Base-by-base conservation (phyloP, 345 rosid species). In the Gossypium sturtianum region DNA sequence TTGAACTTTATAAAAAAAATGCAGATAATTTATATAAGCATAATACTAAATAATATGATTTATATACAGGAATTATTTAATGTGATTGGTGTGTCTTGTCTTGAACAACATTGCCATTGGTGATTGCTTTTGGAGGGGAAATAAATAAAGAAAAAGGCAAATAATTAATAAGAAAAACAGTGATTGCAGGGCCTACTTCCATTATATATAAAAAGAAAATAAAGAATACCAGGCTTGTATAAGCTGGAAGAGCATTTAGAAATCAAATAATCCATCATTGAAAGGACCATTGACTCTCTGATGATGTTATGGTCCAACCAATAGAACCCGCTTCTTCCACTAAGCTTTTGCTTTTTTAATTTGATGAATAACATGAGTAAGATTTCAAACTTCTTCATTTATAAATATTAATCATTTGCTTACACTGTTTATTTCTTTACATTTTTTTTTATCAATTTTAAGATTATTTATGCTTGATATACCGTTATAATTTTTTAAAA, bases 41-140 rank as follows among this genome's bases (percentile, higher is more conserved):
- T 51, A 34, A 34, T 34, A 34, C 41, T 34, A 51, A 13, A 51
- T 4, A 51, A 15, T 5, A 49, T 49, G 58, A 25, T 22, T 66
- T 66, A 22, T 38, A 66, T 9, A 29, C 4, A 1, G 7, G 43
- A 22, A 45, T 66, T 47, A 23, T 66, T 47, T 47, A 47, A 66
- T 66, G 56, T 47, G 71, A 66, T 66, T 66, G 71, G 71, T 47
- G 23, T 22, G n/a, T 66, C 56, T 23, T n/a, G 16, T 41, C 69
- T 38, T n/a, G 16, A 64, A 43, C 71, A 47, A 20, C 17, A n/a
- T 7, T 34, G 41, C 41, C 41, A 66, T 66, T 66, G 10, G 71
- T 47, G 38, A 22, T 47, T 68, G 16, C 7, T 23, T 16, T 25
- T 48, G 43, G 38, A 23, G 3, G 1, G 2, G 25, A 38, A 38